A percentile compares a stretch with the other conserved stretches of the same genome.
Conservation (phyloP, 2,329 filamentous ascomycete species). For the Botrytis paeoniae region DNA sequence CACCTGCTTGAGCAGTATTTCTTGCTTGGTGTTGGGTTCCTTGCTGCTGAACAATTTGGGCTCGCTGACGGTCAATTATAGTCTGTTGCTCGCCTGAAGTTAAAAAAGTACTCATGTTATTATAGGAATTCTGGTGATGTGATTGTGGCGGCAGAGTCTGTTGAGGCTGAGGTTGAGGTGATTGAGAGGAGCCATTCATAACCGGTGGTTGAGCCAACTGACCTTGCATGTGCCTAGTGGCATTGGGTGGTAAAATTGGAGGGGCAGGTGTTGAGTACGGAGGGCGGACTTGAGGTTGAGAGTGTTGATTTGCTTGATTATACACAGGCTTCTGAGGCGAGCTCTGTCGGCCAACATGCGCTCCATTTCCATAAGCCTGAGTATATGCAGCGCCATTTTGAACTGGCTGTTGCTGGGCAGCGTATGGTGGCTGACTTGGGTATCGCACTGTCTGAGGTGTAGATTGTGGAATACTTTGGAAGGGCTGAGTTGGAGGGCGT, state of each 20-base stretch:
- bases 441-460: slow-evolving; percentile 31
- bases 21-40: slow-evolving; percentile 34
- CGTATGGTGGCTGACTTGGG: slow-evolving; percentile 30
- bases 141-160: not conserved
- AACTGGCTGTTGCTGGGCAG: slow-evolving; percentile 29
- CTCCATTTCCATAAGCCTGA: slow-evolving; percentile 28
- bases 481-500: slow-evolving; percentile 29
- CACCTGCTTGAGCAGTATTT: slow-evolving; percentile 32
- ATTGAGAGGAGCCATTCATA: slow-evolving; percentile 31
- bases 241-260: slow-evolving; percentile 27
- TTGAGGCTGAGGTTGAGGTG: slow-evolving; percentile 26
- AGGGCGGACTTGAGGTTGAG: slow-evolving; percentile 28
- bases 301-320: slow-evolving; percentile 28
- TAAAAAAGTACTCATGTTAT: slow-evolving; percentile 34
- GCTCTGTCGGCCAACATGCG: slow-evolving; percentile 30
- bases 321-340: slow-evolving; percentile 37
- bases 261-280: slow-evolving; percentile 32
- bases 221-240: slow-evolving; percentile 28
- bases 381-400: slow-evolving; percentile 35
- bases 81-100: slow-evolving; percentile 38
- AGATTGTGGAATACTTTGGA: slow-evolving; percentile 31
- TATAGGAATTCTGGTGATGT: slow-evolving; percentile 20
- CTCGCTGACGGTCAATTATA: slow-evolving; percentile 40
- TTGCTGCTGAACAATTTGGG: slow-evolving; percentile 39
- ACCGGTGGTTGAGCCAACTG: slow-evolving; percentile 25